Evolutionary conservation across 108 stramenopile genomes (phyloP).

Genomic region (Pelagomonas calceolata): DNA sequence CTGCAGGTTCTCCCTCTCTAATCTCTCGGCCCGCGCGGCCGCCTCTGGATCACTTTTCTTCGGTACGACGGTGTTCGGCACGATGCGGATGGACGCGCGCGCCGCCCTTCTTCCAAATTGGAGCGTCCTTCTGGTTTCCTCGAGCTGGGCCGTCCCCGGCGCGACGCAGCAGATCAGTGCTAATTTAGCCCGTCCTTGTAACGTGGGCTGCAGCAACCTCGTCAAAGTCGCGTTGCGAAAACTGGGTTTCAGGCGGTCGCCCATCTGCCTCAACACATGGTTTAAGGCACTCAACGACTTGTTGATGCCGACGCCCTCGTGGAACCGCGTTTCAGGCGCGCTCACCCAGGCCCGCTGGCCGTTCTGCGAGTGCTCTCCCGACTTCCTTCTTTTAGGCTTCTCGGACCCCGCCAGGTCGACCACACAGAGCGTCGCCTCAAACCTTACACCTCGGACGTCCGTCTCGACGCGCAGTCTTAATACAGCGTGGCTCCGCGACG

Average conservation of each 20-base stretch:
- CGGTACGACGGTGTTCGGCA: too few relatives aligned
- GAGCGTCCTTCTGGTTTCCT: constrained; percentile 52
- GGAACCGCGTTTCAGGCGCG: too few relatives aligned
- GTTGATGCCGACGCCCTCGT: too few relatives aligned
- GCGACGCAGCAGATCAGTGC: constrained; percentile 48
- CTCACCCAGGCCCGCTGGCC: neutral
- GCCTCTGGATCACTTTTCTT: too few relatives aligned
- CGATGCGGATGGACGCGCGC: too few relatives aligned
- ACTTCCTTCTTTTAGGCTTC: constrained; percentile 27
- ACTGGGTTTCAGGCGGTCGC: too few relatives aligned
- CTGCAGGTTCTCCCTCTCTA: too few relatives aligned
- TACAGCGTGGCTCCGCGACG: constrained; percentile 40
- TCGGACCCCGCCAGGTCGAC: constrained; percentile 50
- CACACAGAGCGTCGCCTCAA: constrained; percentile 44
- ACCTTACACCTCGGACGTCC: constrained; percentile 2
- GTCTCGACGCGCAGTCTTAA: constrained; percentile 19
- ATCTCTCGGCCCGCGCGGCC: too few relatives aligned
- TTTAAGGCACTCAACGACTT: neutral
- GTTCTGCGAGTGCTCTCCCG: neutral
- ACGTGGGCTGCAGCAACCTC: constrained; percentile 40
- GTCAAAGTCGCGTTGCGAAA: neutral
- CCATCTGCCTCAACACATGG: constrained; percentile 23
- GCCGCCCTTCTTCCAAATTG: constrained; percentile 52
- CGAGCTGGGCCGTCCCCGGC: constrained; percentile 35
- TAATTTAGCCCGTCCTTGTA: constrained; percentile 34